Evolutionary conservation across 2,329 filamentous ascomycete species (phyloP).

Genomic region (Cordyceps farinosa): DNA sequence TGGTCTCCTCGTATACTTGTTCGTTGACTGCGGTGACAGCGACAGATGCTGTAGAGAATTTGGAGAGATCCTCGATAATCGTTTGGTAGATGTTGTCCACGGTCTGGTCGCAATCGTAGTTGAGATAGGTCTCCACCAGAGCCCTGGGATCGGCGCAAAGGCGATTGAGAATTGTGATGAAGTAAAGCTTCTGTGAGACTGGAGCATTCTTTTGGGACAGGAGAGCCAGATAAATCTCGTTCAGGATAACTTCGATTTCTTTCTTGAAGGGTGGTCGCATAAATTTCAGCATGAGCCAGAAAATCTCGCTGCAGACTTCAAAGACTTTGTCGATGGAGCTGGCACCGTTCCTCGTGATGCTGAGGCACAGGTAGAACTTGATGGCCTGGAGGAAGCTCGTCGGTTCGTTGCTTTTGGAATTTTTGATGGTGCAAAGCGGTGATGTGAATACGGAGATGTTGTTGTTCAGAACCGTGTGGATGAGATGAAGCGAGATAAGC

Average conservation of each 20-base stretch:
- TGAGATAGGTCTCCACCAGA: constrained; percentile 91
- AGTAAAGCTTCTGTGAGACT: constrained; percentile 85
- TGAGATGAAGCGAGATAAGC: constrained; percentile 88
- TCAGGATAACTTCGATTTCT: constrained; percentile 96
- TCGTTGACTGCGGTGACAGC: constrained; percentile 73
- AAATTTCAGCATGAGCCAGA: constrained; percentile 94
- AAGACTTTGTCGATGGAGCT: constrained; percentile 91
- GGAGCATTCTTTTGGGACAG: constrained; percentile 85
- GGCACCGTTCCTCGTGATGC: constrained; percentile 89
- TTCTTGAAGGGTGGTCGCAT: constrained; percentile 96
- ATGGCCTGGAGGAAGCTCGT: constrained; percentile 92
- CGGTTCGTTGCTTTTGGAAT: constrained; percentile 81
- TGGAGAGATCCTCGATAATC: constrained; percentile 89
- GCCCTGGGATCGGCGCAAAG: constrained; percentile 83
- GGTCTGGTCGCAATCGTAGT: constrained; percentile 95
- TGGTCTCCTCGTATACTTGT: constrained; percentile 79
- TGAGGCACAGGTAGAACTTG: constrained; percentile 94
- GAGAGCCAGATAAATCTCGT: constrained; percentile 93
- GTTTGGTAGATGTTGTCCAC: constrained; percentile 97
- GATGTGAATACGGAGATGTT: constrained; percentile 88
- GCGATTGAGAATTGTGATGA: constrained; percentile 79
- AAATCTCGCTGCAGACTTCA: constrained; percentile 94
- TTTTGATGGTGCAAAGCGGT: constrained; percentile 85
- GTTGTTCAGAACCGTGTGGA: constrained; percentile 93
- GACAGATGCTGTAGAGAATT: constrained; percentile 77